These are phyloP conservation scores for Leishmania lainsoni DNA, from an alignment of 208 protist genomes.

Conservation along the genomic window DNA sequence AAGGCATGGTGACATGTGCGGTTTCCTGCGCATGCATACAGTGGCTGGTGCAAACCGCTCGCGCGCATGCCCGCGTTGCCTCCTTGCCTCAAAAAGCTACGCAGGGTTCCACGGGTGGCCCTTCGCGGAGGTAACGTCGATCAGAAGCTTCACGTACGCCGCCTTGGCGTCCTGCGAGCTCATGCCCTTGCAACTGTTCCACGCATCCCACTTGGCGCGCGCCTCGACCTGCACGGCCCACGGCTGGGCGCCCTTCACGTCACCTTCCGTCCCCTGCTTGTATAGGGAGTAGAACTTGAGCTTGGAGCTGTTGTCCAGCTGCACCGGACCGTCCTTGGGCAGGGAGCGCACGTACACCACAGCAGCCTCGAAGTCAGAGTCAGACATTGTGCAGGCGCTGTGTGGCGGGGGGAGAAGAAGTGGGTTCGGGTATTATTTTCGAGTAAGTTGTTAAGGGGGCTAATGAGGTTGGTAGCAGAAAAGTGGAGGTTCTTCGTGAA, in stretches of 20 bases:
- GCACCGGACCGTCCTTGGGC: slow-evolving; percentile 74
- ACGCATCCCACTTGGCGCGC: slow-evolving; percentile 96
- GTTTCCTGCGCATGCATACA: neutral
- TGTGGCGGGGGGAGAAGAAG: slow-evolving; percentile 33
- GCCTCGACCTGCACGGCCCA: slow-evolving; percentile 93
- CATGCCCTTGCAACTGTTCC: slow-evolving; percentile 91
- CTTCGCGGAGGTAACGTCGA: slow-evolving; percentile 70
- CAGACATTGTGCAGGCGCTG: slow-evolving; percentile 60
- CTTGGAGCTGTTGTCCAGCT: slow-evolving; percentile 90
- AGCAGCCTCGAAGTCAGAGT: slow-evolving; percentile 81
- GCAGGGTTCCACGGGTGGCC: slow-evolving; percentile 70
- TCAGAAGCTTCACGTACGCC: slow-evolving; percentile 86
- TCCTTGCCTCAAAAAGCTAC: neutral
- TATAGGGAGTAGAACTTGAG: slow-evolving; percentile 96
- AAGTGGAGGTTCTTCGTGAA: neutral
- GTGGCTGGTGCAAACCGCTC: neutral
- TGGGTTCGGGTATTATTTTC: neutral
- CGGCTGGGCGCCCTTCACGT: slow-evolving; percentile 88
- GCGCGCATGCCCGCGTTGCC: neutral
- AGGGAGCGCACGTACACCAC: slow-evolving; percentile 83
- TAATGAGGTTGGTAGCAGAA: neutral
- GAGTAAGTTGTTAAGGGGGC: neutral
- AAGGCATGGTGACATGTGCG: neutral
- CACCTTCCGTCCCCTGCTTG: slow-evolving; percentile 97
- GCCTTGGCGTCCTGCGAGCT: slow-evolving; percentile 89